Conservation (phyloP, 2,329 filamentous ascomycete species). For the Aspergillus uvarum region DNA sequence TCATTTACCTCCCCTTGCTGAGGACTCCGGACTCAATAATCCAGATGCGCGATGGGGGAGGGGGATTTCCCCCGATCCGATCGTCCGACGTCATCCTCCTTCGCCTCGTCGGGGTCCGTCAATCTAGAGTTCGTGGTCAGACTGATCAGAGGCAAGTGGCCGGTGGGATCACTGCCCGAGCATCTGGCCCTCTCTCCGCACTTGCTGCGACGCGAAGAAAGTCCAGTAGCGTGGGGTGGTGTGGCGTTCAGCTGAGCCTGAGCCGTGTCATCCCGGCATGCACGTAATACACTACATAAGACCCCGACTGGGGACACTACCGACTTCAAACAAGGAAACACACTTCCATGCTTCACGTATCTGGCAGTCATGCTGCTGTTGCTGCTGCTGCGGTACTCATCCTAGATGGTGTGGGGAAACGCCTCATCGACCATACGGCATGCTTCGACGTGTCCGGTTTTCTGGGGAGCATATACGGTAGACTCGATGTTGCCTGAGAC, state of each 20-base stretch:
- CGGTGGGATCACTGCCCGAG: conserved; percentile 20
- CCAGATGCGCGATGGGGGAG: not conserved
- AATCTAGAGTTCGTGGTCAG: not conserved
- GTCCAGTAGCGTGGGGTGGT: conserved; percentile 21
- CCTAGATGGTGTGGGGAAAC: not conserved
- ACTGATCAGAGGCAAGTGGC: conserved; percentile 13
- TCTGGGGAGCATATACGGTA: not conserved
- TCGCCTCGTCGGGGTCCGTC: not conserved
- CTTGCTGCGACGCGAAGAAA: conserved; percentile 8
- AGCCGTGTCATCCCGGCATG: conserved; percentile 24
- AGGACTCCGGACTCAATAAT: not conserved
- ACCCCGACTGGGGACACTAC: conserved; percentile 6
- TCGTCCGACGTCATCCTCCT: not conserved
- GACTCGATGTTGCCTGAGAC: not conserved
- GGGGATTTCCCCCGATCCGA: not conserved
- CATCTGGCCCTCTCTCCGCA: conserved; percentile 13
- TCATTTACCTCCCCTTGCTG: not conserved
- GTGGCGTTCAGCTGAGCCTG: conserved; percentile 25
- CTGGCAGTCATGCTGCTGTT: not conserved
- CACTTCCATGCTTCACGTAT: not conserved
- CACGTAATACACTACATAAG: conserved; percentile 20
- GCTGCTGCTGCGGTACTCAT: not conserved
- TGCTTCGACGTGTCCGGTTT: not conserved
- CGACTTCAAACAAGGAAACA: not conserved
- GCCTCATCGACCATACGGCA: not conserved